Percentiles rank a stretch among this genome's conserved stretches.
These are phyloP conservation scores for Ambrosiella beaveri DNA, from an alignment of 2,329 filamentous ascomycete genomes.

Conservation along the genomic window DNA sequence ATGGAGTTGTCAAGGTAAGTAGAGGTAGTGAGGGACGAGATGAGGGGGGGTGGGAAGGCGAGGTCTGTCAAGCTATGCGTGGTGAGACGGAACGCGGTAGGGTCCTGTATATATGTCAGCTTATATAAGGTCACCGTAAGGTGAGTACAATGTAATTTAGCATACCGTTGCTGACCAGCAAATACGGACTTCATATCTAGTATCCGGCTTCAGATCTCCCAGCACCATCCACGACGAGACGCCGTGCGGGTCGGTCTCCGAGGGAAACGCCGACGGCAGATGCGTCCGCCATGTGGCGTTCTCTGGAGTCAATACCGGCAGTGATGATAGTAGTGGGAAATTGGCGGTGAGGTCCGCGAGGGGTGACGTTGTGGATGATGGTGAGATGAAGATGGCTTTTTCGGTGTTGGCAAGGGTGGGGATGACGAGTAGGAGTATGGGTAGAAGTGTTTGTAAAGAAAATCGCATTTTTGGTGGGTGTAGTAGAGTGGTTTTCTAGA, in stretches of 20 bases:
- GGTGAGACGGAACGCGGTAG: slow-evolving; percentile 58
- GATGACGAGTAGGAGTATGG: slow-evolving; percentile 14
- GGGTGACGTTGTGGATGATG: slow-evolving; percentile 28
- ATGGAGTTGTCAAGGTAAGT: not conserved
- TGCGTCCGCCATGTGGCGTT: slow-evolving; percentile 40
- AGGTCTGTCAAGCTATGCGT: slow-evolving; percentile 45
- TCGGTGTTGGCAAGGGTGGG: slow-evolving; percentile 55
- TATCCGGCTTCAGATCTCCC: slow-evolving; percentile 47
- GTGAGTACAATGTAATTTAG: slow-evolving; percentile 14
- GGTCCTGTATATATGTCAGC: slow-evolving; percentile 43
- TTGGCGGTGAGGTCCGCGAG: slow-evolving; percentile 20
- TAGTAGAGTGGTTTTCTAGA: too few species aligned
- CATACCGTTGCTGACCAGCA: slow-evolving; percentile 88
- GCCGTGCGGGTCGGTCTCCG: slow-evolving; percentile 31
- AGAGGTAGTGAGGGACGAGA: not conserved
- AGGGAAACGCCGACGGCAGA: slow-evolving; percentile 48
- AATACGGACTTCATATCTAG: slow-evolving; percentile 76
- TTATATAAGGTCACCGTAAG: not conserved
- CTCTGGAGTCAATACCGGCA: slow-evolving; percentile 46
- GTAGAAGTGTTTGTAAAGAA: slow-evolving; percentile 4
- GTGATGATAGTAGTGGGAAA: slow-evolving; percentile 17
- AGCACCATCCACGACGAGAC: slow-evolving; percentile 64
- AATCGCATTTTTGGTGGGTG: not conserved
- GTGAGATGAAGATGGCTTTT: slow-evolving; percentile 75
- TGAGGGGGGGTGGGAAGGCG: slow-evolving; percentile 45